Evolutionary conservation across 352 stramenopile genomes (phyloP).

Genomic region (Pythium periplocum): DNA sequence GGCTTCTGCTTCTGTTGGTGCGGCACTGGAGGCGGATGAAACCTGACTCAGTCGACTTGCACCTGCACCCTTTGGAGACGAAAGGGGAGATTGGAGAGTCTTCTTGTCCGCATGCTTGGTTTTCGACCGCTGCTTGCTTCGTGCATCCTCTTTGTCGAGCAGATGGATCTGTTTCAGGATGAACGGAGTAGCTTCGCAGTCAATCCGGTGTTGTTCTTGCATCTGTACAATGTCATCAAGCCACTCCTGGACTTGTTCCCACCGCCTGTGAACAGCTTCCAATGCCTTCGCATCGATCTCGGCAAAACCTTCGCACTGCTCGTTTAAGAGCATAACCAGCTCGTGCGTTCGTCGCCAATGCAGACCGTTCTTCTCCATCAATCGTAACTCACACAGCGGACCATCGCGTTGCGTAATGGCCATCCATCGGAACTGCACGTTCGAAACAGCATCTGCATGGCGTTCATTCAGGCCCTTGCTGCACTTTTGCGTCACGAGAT

Average conservation of each 20-base stretch:
- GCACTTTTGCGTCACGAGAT: slow-evolving; percentile 41
- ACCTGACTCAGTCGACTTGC: too few relatives aligned
- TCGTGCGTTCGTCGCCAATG: slow-evolving; percentile 75
- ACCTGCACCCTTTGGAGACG: too few relatives aligned
- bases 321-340: slow-evolving; percentile 52
- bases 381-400: slow-evolving; percentile 49
- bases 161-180: slow-evolving; percentile 69
- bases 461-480: slow-evolving; percentile 45
- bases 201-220: slow-evolving; percentile 53
- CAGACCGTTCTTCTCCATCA: slow-evolving; percentile 63
- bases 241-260: slow-evolving; percentile 63
- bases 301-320: slow-evolving; percentile 68
- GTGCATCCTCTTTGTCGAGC: slow-evolving; percentile 9
- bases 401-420: slow-evolving; percentile 57
- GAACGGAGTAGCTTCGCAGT: slow-evolving; percentile 60
- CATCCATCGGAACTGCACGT: slow-evolving; percentile 73
- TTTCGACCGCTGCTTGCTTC: slow-evolving; percentile 2
- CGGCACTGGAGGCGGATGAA: slow-evolving; percentile 4
- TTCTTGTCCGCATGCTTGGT: slow-evolving; percentile 5
- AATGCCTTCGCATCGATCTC: slow-evolving; percentile 46
- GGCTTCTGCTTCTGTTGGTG: background rate
- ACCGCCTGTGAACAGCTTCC: slow-evolving; percentile 42
- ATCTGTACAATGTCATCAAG: slow-evolving; percentile 57
- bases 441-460: slow-evolving; percentile 53
- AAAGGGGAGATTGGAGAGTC: too few relatives aligned